Conservation (phyloP, 495 filamentous ascomycete species). For the Antarctomyces pellizariae region DNA sequence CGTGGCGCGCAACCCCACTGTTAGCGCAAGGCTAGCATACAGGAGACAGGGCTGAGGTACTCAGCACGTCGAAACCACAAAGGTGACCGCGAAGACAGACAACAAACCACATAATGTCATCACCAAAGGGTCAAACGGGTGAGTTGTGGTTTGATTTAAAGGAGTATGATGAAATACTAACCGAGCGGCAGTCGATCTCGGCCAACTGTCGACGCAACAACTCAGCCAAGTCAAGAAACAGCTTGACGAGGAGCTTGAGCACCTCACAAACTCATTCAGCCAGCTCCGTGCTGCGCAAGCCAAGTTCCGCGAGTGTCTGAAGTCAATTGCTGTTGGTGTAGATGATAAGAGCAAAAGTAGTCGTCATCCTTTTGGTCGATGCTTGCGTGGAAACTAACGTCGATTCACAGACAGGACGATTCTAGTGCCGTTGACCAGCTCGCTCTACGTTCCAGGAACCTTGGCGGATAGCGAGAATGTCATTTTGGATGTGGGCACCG, state of each 20-base stretch:
- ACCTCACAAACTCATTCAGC: conserved; percentile 69
- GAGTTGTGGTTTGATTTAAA: too few species aligned
- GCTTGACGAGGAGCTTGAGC: conserved; percentile 82
- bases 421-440: conserved; percentile 76
- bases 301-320: conserved; percentile 77
- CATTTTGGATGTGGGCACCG: conserved; percentile 86
- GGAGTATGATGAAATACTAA: conserved; percentile 3
- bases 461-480: conserved; percentile 58
- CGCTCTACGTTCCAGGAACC: conserved; percentile 74
- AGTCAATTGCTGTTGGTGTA: conserved; percentile 10
- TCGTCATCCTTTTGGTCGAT: too few species aligned
- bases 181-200: conserved; percentile 14
- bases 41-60: too few species aligned
- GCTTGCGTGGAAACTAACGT: not conserved
- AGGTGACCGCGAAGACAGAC: too few species aligned
- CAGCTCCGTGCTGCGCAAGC: conserved; percentile 74
- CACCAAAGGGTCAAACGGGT: not conserved
- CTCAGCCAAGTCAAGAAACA: conserved; percentile 62
- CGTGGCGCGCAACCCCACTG: too few species aligned
- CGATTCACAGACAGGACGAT: conserved; percentile 31
- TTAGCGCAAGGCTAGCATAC: too few species aligned
- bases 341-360: too few species aligned
- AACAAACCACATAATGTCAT: too few species aligned
- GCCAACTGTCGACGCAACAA: conserved; percentile 25
- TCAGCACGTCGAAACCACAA: too few species aligned